Percentiles rank a stretch among this genome's conserved stretches.
These are phyloP conservation scores for Sutorius eximius DNA, from an alignment of 1,284 basidiomycete species.

Conservation along the genomic window DNA sequence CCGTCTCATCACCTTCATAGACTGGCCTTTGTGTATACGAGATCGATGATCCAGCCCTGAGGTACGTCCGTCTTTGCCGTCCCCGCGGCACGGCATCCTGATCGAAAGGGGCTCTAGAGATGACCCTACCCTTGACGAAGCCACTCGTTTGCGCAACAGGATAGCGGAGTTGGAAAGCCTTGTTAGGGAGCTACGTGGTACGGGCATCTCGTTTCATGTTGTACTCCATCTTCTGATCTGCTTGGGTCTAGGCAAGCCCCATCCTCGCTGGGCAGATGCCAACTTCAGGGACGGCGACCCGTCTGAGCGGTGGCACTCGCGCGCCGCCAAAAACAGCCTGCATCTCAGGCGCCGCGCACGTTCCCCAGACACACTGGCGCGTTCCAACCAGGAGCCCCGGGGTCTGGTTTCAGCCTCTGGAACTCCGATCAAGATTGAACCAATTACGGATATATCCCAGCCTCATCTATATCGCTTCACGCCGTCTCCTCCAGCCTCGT, in stretches of 20 bases:
- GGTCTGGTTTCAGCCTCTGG: conserved; percentile 44
- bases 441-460: conserved; percentile 44
- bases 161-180: conserved; percentile 90
- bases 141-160: conserved; percentile 75
- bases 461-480: conserved; percentile 62
- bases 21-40: conserved; percentile 92
- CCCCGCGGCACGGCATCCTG: conserved; percentile 2
- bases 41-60: conserved; percentile 81
- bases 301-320: conserved; percentile 81
- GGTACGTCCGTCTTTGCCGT: conserved; percentile 45
- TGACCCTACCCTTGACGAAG: conserved; percentile 81
- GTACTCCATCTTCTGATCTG: conserved; percentile 13
- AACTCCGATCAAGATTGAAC: conserved; percentile 61
- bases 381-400: conserved; percentile 35
- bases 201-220: conserved; percentile 23
- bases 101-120: conserved; percentile 51
- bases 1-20: conserved; percentile 38
- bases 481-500: conserved; percentile 50
- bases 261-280: conserved; percentile 77
- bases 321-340: conserved; percentile 63
- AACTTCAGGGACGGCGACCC: conserved; percentile 75
- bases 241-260: conserved; percentile 64
- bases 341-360: conserved; percentile 41
- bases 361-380: conserved; percentile 41
- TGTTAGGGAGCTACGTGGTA: conserved; percentile 78